A percentile compares a stretch with the other conserved stretches of the same genome.
Evolutionary conservation across 2,329 filamentous ascomycete species (phyloP).

Genomic region (Colletotrichum coccodes): DNA sequence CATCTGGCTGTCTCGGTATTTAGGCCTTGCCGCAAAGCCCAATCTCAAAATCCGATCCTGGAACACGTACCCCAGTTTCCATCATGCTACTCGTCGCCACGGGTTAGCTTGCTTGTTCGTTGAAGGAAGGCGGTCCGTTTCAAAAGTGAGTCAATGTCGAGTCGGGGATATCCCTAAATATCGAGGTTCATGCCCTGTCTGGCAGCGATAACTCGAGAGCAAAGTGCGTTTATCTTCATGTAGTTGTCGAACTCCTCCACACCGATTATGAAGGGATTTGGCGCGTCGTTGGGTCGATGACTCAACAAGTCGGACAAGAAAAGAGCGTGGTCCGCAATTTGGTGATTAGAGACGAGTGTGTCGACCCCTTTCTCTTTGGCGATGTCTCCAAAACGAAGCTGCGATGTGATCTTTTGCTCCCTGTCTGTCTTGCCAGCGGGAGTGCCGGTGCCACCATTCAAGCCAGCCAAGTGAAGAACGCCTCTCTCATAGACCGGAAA

Average conservation of each 20-base stretch:
- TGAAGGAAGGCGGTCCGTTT: too few relatives aligned
- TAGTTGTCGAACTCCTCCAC: not conserved
- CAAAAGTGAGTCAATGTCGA: too few relatives aligned
- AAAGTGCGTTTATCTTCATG: not conserved
- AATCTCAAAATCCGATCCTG: too few relatives aligned
- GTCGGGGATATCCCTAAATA: too few relatives aligned
- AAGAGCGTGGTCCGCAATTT: slow-evolving; percentile 37
- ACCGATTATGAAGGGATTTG: not conserved
- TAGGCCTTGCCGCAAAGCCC: too few relatives aligned
- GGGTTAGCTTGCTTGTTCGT: too few relatives aligned
- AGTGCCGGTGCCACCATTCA: slow-evolving; percentile 36
- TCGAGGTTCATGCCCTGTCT: not conserved
- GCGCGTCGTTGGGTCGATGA: not conserved
- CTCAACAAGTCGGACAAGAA: not conserved
- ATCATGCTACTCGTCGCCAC: too few relatives aligned
- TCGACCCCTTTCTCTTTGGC: slow-evolving; percentile 31
- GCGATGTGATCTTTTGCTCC: slow-evolving; percentile 29
- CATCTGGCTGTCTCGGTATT: too few relatives aligned
- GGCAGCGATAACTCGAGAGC: not conserved
- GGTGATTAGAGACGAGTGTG: slow-evolving; percentile 36
- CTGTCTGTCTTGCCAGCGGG: slow-evolving; percentile 31
- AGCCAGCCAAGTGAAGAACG: slow-evolving; percentile 32
- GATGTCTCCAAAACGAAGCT: slow-evolving; percentile 33
- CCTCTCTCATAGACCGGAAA: slow-evolving; percentile 35
- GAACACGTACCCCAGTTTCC: too few relatives aligned